These are phyloP conservation scores for Blastocystis sp. DNA, from an alignment of 352 stramenopile genomes.

Conservation along the genomic window DNA sequence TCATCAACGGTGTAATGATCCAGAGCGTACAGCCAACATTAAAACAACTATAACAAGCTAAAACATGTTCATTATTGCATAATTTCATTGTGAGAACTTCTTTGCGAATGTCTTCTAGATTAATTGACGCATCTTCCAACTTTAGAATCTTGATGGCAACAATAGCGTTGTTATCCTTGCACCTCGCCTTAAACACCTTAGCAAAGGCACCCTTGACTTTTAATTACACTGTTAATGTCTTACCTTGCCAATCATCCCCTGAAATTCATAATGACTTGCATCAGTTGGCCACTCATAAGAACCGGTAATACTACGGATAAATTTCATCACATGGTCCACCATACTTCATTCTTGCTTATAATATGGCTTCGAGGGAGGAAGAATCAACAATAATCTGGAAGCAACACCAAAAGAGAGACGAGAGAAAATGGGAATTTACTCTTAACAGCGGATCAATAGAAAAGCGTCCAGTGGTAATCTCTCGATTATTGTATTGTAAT, in stretches of 20 bases:
- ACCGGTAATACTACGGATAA: neutral
- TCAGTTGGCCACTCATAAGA: constrained; percentile 11
- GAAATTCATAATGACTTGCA: neutral
- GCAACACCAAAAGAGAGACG: neutral
- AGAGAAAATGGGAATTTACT: neutral
- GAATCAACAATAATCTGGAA: no score
- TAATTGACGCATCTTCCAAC: constrained; percentile 30
- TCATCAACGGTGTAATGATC: constrained; percentile 53
- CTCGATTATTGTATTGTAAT: neutral
- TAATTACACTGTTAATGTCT: neutral
- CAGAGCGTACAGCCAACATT: constrained; percentile 32
- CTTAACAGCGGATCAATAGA: neutral
- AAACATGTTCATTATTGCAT: constrained; percentile 19
- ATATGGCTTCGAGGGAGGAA: no score
- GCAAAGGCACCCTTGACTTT: constrained; percentile 36
- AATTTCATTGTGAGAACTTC: constrained; percentile 55
- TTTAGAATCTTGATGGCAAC: constrained; percentile 55
- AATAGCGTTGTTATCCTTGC: constrained; percentile 28
- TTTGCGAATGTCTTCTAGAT: constrained; percentile 52
- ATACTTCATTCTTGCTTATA: no score
- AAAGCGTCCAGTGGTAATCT: neutral
- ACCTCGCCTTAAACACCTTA: constrained; percentile 23
- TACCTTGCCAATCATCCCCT: constrained; percentile 36
- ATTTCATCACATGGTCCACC: no score
- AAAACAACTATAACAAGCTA: constrained; percentile 49